These are phyloP conservation scores for Talaromyces sp. DNA, from an alignment of 2,329 filamentous ascomycete genomes.

Conservation along the genomic window DNA sequence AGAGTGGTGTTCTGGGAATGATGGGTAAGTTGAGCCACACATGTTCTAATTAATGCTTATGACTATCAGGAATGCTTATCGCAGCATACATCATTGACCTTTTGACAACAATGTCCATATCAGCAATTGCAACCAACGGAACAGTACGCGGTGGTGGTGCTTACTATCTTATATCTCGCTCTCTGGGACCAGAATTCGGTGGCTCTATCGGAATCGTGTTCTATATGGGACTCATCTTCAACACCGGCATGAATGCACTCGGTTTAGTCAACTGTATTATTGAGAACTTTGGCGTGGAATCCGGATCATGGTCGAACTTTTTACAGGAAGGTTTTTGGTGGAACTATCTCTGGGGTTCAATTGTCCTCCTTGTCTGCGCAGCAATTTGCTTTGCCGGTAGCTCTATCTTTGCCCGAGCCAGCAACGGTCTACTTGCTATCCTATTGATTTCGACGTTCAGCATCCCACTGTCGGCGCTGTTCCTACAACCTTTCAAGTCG, in stretches of 20 bases:
- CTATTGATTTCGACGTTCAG: constrained; percentile 72
- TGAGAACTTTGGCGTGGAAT: constrained; percentile 64
- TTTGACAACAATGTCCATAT: constrained; percentile 81
- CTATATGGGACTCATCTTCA: constrained; percentile 85
- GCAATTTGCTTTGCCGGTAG: constrained; percentile 75
- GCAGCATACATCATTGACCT: constrained; percentile 77
- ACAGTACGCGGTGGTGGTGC: constrained; percentile 84
- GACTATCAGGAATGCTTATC: constrained; percentile 61
- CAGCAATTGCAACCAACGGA: constrained; percentile 84
- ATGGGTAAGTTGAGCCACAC: constrained; percentile 53
- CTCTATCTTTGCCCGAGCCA: constrained; percentile 73
- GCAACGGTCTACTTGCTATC: constrained; percentile 70
- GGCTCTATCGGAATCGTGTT: constrained; percentile 85
- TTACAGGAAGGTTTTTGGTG: constrained; percentile 73
- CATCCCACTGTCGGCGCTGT: constrained; percentile 73
- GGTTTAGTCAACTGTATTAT: constrained; percentile 79
- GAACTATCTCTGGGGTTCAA: constrained; percentile 71
- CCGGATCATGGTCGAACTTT: constrained; percentile 56
- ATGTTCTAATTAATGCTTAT: neutral
- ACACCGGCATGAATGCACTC: constrained; percentile 82
- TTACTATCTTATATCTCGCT: constrained; percentile 84
- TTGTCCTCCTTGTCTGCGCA: constrained; percentile 68
- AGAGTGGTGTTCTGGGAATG: constrained; percentile 75
- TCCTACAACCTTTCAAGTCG: constrained; percentile 66
- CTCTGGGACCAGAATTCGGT: constrained; percentile 81